Evolutionary conservation across 768 basidiomycete species (phyloP), one percentile per base, ranked within the genome.

Genomic region (Pulveroboletus sp.): DNA sequence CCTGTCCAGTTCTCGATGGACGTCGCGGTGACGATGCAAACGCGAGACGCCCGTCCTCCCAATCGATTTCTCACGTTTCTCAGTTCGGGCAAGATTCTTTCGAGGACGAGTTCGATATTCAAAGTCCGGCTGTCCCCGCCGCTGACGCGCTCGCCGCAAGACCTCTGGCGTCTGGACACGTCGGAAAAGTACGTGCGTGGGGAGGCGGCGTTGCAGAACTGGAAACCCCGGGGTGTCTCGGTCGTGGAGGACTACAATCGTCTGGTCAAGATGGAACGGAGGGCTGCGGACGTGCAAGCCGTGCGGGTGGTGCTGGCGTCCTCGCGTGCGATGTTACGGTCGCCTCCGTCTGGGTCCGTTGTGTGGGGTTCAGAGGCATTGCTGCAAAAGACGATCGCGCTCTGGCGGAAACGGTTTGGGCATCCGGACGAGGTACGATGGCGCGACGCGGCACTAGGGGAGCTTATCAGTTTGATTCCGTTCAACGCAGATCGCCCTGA

Each of bases 111-210:
- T 60, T 81, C 82, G n/a, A 78, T 96, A 38, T 99, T 94, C 74
- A 79, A 75, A 27, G 77, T 98, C 42, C 77, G 80, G 38, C 76
- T 98, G 27, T 82, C 82, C 3, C 93, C 95, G 12, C 87, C 90
- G 14, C 71, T 90, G 53, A 92, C 90, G 17, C 83, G 91, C 37
- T 93, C 88, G 1, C 80, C 91, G 2, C 83, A 83, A 63, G 93
- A 97, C 55, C 74, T 99, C 13, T 97, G 95, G 96, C 76, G 93
- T 34, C 74, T 98, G 44, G 93, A 99, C 71, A 97, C 95, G 1
- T 84, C 89, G 24, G 88, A 90, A 69, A 94, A 93, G 65, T 97
- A 94, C 68, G 93, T 99, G 0, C 79, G 85, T 38, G 95, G 95
- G 8, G 94, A 98, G 65, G 94, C 97, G 60, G 68, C 76, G 4